Evolutionary conservation across 2,329 filamentous ascomycete species (phyloP), one percentile per base, ranked within the genome.

Genomic region (Colletotrichum spinosum): DNA sequence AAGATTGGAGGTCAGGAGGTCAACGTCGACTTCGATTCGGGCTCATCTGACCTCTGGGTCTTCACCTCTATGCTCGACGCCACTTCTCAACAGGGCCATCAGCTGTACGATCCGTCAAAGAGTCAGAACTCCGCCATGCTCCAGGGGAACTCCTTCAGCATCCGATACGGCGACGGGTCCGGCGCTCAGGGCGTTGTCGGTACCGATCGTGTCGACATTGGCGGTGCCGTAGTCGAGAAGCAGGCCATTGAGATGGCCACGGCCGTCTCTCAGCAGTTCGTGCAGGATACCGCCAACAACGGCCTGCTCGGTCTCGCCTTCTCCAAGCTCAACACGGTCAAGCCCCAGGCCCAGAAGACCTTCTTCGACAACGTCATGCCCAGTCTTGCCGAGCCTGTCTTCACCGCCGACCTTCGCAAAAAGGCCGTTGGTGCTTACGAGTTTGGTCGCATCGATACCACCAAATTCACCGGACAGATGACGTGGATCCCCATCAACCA

Each of bases 31-130:
- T 92, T 93, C 73, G 91, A 93, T 76, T 90, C 89, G n/a, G 91
- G 91, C 61, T 92, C 90, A 2, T 86, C 90, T 11, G 91, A 93
- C 76, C 83, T 92, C 80, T 93, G 90, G 90, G 86, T 91, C 25
- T 91, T 93, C 79, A 91, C 86, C 78, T 88, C 86, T 13, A 74
- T 83, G 59, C 83, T 92, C 42, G 73, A 83, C 2, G 58, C 78
- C 1, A 63, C 73, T 6, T 68, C 80, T 50, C 81, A 81, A 42
- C 72, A 73, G 35, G 82, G 83, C 44, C 90, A 91, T 76, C 70
- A 70, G 9, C 56, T 79, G 33, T 83, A 74, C 69, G 74, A 82
- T 69, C 73, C 79, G 4, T 60, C 67, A 12, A 69, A 76, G 68
- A 82, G 80, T 51, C 67, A 70, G 17, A 74, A 70, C 11, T 79